A percentile compares a stretch with the other conserved stretches of the same genome.
phyloP scores from a whole-genome alignment of 768 basidiomycete genomes.

The Tricholomella constricta region DNA sequence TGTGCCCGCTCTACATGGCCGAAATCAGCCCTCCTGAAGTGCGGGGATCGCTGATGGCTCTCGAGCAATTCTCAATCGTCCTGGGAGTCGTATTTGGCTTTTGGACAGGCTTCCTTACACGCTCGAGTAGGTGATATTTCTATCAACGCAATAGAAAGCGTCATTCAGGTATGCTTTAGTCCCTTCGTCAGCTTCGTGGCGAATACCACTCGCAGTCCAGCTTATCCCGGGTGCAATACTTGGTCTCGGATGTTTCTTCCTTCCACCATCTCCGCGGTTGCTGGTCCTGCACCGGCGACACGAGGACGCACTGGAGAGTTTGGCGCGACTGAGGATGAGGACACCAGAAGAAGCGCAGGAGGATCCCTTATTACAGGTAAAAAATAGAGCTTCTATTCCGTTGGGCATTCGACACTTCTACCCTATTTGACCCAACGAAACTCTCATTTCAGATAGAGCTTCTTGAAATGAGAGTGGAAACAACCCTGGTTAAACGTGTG shows the following conservation, averaged over 20 bases:
- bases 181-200: conserved; percentile 68
- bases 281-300: conserved; percentile 55
- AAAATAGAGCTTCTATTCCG: conserved; percentile 1
- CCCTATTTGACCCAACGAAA: background rate
- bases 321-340: conserved; percentile 57
- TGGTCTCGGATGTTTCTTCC: conserved; percentile 57
- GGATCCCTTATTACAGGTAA: conserved; percentile 56
- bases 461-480: conserved; percentile 75
- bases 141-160: background rate
- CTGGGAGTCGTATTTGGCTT: conserved; percentile 82
- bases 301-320: conserved; percentile 58
- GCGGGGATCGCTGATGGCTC: conserved; percentile 74
- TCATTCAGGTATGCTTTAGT: conserved; percentile 36
- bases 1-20: conserved; percentile 81
- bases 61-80: conserved; percentile 83
- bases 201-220: conserved; percentile 75
- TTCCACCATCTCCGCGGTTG: conserved; percentile 65
- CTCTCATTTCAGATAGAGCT: conserved; percentile 56
- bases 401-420: background rate
- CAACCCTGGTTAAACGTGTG: conserved; percentile 48
- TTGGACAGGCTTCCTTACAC: conserved; percentile 78
- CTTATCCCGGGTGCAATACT: conserved; percentile 69
- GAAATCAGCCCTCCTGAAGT: conserved; percentile 84
- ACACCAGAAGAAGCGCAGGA: conserved; percentile 43
- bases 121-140: conserved; percentile 46